phyloP scores from a whole-genome alignment of 164 flowering plant genomes.

The Berberis thunbergii region DNA sequence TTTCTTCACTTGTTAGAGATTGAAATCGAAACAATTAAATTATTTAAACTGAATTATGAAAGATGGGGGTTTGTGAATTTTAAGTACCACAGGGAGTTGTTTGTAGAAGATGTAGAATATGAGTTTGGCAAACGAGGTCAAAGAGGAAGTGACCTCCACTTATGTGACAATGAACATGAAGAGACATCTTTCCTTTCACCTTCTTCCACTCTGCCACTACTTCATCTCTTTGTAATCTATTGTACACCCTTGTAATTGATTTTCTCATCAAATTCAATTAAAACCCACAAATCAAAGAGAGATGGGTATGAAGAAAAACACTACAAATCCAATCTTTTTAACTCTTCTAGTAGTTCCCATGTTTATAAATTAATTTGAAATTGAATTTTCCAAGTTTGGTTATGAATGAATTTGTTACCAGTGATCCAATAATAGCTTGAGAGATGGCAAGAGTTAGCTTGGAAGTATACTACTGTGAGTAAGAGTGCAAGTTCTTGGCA shows the following conservation, averaged over 20 bases:
- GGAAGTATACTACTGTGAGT: conserved; percentile 77
- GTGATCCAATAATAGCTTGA: conserved; percentile 76
- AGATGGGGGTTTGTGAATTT: neutral
- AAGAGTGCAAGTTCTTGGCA: conserved; percentile 82
- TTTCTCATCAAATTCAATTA: too few species aligned
- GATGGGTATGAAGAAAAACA: too few species aligned
- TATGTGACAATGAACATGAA: conserved; percentile 92
- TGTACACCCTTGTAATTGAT: conserved; percentile 83
- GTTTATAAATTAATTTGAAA: too few species aligned
- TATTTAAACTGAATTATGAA: neutral
- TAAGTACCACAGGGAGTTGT: conserved; percentile 80
- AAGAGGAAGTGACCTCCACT: conserved; percentile 86
- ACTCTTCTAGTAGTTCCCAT: too few species aligned
- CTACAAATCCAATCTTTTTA: too few species aligned
- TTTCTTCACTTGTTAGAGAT: neutral
- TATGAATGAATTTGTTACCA: conserved; percentile 30
- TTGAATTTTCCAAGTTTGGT: too few species aligned
- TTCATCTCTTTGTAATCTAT: conserved; percentile 75
- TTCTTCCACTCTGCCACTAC: conserved; percentile 97
- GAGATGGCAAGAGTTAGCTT: conserved; percentile 81
- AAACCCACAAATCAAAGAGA: too few species aligned
- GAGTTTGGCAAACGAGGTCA: conserved; percentile 50
- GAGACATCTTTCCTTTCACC: conserved; percentile 83
- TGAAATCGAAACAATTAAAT: neutral
- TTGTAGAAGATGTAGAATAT: conserved; percentile 87